Percentiles rank a stretch among this genome's conserved stretches.
Conservation (phyloP, 345 rosid species). For the Bretschneidera sinensis region DNA sequence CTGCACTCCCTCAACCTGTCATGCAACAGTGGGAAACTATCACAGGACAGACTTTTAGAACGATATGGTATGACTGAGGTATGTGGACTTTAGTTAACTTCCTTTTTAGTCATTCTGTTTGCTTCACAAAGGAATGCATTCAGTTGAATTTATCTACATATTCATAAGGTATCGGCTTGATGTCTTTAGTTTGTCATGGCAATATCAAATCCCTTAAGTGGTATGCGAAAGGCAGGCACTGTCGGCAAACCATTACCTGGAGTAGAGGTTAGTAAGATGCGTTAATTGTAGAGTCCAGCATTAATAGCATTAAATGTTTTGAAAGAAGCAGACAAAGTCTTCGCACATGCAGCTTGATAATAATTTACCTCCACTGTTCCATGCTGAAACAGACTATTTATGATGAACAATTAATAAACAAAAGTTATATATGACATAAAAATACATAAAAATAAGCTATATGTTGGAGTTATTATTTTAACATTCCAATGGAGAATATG, state of each 20-base stretch:
- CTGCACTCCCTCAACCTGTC: constrained; percentile 92
- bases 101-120: constrained; percentile 1
- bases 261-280: constrained; percentile 60
- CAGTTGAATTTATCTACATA: neutral
- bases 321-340: neutral
- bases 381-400: no score
- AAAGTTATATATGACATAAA: no score
- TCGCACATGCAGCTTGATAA: no score
- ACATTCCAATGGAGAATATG: no score
- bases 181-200: constrained; percentile 83
- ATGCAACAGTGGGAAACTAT: constrained; percentile 94
- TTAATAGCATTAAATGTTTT: neutral
- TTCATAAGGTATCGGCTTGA: neutral
- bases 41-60: constrained; percentile 95
- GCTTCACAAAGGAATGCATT: constrained; percentile 5
- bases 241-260: constrained; percentile 97
- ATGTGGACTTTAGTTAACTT: constrained; percentile 14
- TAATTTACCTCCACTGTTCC: no score
- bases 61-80: constrained; percentile 99
- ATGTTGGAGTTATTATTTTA: no score
- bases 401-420: no score
- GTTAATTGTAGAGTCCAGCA: constrained; percentile 6
- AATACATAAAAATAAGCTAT: no score
- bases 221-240: constrained; percentile 77
- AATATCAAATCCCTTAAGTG: constrained; percentile 80